Conservation (phyloP, 345 rosid species). For the Gossypium mustelinum region DNA sequence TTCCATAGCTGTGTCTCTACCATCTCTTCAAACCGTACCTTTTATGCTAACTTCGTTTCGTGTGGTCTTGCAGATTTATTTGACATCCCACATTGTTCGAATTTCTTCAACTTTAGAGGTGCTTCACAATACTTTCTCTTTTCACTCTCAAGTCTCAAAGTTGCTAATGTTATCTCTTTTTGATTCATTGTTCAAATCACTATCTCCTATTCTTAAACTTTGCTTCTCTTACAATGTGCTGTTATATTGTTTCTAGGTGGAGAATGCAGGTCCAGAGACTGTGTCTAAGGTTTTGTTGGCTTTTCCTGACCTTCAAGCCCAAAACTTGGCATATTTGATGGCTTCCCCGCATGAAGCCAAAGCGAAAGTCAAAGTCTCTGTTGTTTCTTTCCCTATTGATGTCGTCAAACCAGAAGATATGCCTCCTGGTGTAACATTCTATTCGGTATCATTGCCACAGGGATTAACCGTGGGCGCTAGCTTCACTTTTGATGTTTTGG, state of each 20-base stretch:
- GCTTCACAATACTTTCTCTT: background rate
- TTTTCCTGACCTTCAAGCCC: constrained; percentile 63
- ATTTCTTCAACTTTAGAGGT: constrained; percentile 69
- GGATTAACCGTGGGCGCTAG: constrained; percentile 51
- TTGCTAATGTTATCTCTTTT: background rate
- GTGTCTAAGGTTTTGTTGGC: constrained; percentile 68
- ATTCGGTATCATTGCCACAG: constrained; percentile 61
- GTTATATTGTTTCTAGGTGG: constrained; percentile 43
- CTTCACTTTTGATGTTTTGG: constrained; percentile 57
- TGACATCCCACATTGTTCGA: constrained; percentile 75
- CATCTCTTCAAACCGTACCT: background rate
- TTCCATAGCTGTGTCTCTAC: background rate
- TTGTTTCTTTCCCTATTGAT: constrained; percentile 43
- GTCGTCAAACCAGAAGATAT: constrained; percentile 39
- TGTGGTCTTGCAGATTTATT: constrained; percentile 60
- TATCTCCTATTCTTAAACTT: background rate
- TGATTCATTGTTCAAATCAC: background rate
- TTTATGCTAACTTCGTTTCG: background rate
- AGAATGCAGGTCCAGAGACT: constrained; percentile 56
- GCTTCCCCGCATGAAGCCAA: constrained; percentile 54
- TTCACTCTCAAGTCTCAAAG: no score
- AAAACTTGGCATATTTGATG: constrained; percentile 61
- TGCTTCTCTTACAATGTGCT: background rate
- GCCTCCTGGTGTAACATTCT: constrained; percentile 55
- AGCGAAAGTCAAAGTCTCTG: constrained; percentile 49